phyloP scores from a whole-genome alignment of 345 rosid genomes.

The Erysimum cheiranthoides region DNA sequence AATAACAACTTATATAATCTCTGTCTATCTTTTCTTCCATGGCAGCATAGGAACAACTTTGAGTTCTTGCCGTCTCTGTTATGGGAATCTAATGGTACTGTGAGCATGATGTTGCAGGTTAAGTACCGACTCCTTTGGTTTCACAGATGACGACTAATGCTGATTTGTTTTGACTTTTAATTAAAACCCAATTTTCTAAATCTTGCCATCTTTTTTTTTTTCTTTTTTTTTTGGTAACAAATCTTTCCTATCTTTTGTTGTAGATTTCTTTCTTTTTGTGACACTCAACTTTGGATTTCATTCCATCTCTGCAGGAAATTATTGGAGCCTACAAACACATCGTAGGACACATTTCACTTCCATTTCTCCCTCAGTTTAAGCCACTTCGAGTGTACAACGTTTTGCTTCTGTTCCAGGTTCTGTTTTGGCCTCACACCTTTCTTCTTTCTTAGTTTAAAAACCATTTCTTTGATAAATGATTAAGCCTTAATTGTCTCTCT shows the following conservation, averaged over 20 bases:
- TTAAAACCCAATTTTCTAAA: neutral
- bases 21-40: constrained; percentile 9
- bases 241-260: neutral
- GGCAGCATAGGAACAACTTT: constrained; percentile 42
- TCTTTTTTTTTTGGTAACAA: constrained; percentile 3
- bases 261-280: constrained; percentile 12
- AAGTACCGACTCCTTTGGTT: constrained; percentile 31
- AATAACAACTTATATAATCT: neutral
- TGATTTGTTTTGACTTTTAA: neutral
- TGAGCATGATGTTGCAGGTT: constrained; percentile 49
- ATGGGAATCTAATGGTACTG: constrained; percentile 51
- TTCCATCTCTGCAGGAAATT: constrained; percentile 53
- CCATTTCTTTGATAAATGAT: neutral
- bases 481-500: neutral
- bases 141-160: neutral
- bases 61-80: constrained; percentile 51
- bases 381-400: constrained; percentile 48
- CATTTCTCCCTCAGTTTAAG: neutral
- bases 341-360: constrained; percentile 6
- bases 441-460: constrained; percentile 1
- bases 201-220: constrained; percentile 23
- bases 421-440: constrained; percentile 21
- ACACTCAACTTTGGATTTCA: constrained; percentile 19
- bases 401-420: constrained; percentile 62
- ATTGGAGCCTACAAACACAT: constrained; percentile 21